These are phyloP conservation scores for Mortierella claussenii DNA, from an alignment of 192 early-diverging fungal genomes.

Conservation along the genomic window DNA sequence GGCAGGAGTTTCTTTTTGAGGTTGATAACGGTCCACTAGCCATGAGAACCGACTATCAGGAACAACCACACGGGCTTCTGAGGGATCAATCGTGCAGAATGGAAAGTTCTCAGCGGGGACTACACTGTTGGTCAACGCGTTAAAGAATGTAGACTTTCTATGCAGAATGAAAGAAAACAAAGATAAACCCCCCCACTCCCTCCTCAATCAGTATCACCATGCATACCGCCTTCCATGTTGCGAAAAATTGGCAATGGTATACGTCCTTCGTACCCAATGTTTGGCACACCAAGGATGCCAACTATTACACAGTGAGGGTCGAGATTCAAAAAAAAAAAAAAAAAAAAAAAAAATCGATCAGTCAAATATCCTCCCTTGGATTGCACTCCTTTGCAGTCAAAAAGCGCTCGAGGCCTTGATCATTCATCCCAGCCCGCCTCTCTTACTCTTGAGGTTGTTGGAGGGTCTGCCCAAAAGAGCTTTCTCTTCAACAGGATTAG, in stretches of 20 bases:
- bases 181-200: too few relatives aligned
- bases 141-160: constrained; percentile 66
- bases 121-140: constrained; percentile 62
- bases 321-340: background rate
- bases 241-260: too few relatives aligned
- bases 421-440: too few relatives aligned
- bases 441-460: constrained; percentile 75
- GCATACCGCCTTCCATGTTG: too few relatives aligned
- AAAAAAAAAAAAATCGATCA: background rate
- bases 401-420: background rate
- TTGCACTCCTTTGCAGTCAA: too few relatives aligned
- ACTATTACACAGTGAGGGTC: too few relatives aligned
- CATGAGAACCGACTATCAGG: constrained; percentile 78
- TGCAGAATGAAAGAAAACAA: background rate
- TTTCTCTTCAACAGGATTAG: constrained; percentile 63
- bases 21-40: constrained; percentile 70
- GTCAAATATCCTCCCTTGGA: background rate
- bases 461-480: constrained; percentile 77
- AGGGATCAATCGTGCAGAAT: constrained; percentile 85
- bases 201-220: too few relatives aligned
- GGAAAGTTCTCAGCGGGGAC: constrained; percentile 81
- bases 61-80: constrained; percentile 73
- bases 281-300: constrained; percentile 85
- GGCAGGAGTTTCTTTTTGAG: constrained; percentile 70
- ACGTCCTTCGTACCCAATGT: constrained; percentile 90